These are phyloP conservation scores for Solanum tarijense DNA, from an alignment of 257 asterid species.

Conservation along the genomic window DNA sequence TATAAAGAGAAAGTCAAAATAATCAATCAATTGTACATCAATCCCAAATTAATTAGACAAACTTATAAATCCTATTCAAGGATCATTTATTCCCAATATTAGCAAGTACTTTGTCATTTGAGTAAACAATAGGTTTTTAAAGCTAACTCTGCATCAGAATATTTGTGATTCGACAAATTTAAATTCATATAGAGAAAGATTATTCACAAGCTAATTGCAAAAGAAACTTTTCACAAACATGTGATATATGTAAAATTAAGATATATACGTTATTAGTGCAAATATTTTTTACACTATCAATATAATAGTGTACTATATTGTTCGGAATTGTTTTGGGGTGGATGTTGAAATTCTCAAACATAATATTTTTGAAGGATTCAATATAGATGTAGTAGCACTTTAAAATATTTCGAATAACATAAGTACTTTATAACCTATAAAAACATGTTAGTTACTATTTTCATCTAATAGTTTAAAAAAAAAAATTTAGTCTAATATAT, in stretches of 20 bases:
- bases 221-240: not conserved
- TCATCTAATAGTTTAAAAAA: not conserved
- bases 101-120: not conserved
- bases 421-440: not conserved
- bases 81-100: not conserved
- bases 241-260: not conserved
- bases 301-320: not conserved
- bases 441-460: not conserved
- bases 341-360: accelerated
- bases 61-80: not conserved
- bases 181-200: not conserved
- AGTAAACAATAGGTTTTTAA: not conserved
- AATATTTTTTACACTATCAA: not conserved
- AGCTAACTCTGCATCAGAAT: not conserved
- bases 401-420: no score
- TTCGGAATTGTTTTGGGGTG: not conserved
- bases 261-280: no score
- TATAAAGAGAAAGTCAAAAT: not conserved
- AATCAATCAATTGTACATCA: accelerated
- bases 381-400: accelerated
- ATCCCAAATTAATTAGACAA: not conserved
- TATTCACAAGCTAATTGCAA: not conserved
- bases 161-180: accelerated
- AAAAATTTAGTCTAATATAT: no score
- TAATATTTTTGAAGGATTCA: not conserved